Conservation (phyloP, 1,284 basidiomycete species). For the Sporisorium reilianum region DNA sequence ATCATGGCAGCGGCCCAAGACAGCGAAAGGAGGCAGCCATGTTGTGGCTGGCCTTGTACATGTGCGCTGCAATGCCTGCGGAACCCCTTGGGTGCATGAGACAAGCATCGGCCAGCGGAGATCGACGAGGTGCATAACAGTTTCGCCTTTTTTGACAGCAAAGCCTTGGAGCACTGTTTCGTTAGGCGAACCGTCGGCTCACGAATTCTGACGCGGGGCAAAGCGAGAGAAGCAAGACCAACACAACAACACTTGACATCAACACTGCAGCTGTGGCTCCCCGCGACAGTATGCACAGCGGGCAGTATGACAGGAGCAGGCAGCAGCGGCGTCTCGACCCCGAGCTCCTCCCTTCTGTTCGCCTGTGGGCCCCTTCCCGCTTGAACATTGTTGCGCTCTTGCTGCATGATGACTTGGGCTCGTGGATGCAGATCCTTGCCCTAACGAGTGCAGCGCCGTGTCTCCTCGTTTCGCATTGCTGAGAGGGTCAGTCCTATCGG, state of each 20-base stretch:
- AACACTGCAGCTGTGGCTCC: no score
- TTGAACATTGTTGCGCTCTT: no score
- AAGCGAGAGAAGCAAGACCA: neutral
- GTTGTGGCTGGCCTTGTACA: neutral
- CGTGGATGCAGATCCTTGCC: no score
- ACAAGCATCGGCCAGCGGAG: conserved; percentile 5
- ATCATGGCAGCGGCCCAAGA: neutral
- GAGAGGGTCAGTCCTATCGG: neutral
- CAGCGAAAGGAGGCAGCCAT: no score
- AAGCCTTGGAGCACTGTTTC: neutral
- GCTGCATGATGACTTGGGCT: no score
- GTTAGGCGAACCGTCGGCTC: conserved; percentile 4
- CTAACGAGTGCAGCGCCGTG: neutral
- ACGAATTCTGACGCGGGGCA: neutral
- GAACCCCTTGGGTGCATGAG: neutral
- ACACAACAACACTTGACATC: neutral
- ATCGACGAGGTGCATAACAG: neutral
- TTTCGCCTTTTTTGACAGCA: conserved; percentile 2
- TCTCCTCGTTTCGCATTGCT: neutral
- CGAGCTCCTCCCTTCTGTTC: no score
- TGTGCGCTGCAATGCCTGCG: neutral
- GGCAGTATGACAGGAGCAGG: no score
- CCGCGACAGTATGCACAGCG: no score
- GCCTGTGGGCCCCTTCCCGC: no score
- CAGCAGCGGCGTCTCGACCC: no score